phyloP scores from a whole-genome alignment of 352 stramenopile genomes.

The Phytophthora aleatoria region DNA sequence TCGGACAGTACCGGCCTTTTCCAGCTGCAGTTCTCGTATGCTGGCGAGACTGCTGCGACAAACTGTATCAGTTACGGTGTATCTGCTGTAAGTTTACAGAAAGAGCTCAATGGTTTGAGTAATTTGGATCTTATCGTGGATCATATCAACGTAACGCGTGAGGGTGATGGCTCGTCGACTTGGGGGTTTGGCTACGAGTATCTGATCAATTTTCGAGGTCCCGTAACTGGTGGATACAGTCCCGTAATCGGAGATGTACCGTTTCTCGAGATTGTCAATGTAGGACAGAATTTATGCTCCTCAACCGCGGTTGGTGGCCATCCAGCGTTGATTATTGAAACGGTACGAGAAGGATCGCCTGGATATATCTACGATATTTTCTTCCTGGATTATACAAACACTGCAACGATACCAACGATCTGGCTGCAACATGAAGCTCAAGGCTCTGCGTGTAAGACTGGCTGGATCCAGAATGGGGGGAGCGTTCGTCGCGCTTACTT shows the following conservation, averaged over 20 bases:
- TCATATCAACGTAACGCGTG: slow-evolving; percentile 70
- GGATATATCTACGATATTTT: slow-evolving; percentile 79
- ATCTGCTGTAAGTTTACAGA: slow-evolving; percentile 57
- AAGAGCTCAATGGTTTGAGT: slow-evolving; percentile 62
- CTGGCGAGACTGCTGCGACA: slow-evolving; percentile 51
- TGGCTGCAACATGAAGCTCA: slow-evolving; percentile 41
- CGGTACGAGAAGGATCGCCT: slow-evolving; percentile 52
- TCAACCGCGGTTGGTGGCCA: slow-evolving; percentile 48
- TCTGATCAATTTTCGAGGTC: slow-evolving; percentile 64
- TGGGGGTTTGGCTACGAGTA: slow-evolving; percentile 87
- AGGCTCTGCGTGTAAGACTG: slow-evolving; percentile 17
- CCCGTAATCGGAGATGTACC: slow-evolving; percentile 61
- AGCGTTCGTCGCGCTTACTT: slow-evolving; percentile 51
- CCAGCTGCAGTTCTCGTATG: slow-evolving; percentile 62
- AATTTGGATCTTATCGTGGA: slow-evolving; percentile 37
- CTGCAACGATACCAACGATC: slow-evolving; percentile 20
- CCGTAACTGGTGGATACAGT: slow-evolving; percentile 58
- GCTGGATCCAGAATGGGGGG: slow-evolving; percentile 40
- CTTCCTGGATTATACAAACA: slow-evolving; percentile 52
- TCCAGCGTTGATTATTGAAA: slow-evolving; percentile 74
- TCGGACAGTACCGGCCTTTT: slow-evolving; percentile 53
- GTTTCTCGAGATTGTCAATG: slow-evolving; percentile 53
- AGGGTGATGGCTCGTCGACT: slow-evolving; percentile 62
- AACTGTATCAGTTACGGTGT: slow-evolving; percentile 77
- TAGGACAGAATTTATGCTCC: slow-evolving; percentile 49